These are phyloP conservation scores for Penicillium sp. DNA, from an alignment of 2,329 filamentous ascomycete genomes.

Conservation along the genomic window DNA sequence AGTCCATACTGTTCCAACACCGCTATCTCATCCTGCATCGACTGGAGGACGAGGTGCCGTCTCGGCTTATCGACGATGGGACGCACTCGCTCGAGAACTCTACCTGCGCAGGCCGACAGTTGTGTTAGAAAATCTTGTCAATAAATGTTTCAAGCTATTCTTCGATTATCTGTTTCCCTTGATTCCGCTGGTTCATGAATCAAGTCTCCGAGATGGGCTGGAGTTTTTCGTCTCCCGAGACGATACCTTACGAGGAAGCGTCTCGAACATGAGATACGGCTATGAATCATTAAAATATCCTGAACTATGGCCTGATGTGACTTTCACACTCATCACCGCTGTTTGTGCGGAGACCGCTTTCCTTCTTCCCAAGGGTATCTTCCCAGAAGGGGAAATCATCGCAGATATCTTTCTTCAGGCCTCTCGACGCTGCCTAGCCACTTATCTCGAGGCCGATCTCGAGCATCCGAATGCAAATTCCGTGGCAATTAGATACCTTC, in stretches of 20 bases:
- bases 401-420: conserved; percentile 44
- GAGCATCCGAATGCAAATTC: conserved; percentile 48
- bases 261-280: conserved; percentile 7
- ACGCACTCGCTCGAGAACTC: conserved; percentile 13
- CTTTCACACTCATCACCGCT: conserved; percentile 48
- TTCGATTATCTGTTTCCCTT: conserved; percentile 49
- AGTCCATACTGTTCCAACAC: conserved; percentile 13
- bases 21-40: conserved; percentile 15
- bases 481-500: conserved; percentile 48
- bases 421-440: conserved; percentile 42
- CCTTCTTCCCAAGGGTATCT: conserved; percentile 43
- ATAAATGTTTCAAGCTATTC: conserved; percentile 43
- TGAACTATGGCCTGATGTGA: conserved; percentile 40
- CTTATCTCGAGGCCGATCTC: conserved; percentile 46
- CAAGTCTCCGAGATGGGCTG: conserved; percentile 41
- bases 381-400: conserved; percentile 42
- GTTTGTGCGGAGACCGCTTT: conserved; percentile 48
- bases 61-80: conserved; percentile 19
- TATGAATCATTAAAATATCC: conserved; percentile 15
- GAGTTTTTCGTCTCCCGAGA: conserved; percentile 31
- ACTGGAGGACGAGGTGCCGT: conserved; percentile 2
- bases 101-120: conserved; percentile 1
- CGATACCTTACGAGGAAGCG: neutral
- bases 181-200: conserved; percentile 47
- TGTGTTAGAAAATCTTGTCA: conserved; percentile 15